Conservation (phyloP, 192 early-diverging fungal genomes). For the Coemansia sp. region DNA sequence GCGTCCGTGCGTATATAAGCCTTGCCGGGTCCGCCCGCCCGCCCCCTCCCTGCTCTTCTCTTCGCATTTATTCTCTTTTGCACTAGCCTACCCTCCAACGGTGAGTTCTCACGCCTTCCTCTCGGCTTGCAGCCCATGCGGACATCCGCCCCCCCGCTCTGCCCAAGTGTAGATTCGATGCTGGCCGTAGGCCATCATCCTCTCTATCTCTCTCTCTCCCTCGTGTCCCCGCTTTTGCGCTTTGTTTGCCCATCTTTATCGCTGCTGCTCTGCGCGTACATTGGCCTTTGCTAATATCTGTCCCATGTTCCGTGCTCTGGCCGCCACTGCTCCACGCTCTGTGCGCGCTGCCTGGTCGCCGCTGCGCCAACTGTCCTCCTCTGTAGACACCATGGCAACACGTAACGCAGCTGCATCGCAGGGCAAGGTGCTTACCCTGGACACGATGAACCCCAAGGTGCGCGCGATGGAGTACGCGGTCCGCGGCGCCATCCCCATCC, state of each 20-base stretch:
- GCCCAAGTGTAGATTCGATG: neutral
- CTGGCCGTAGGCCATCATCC: neutral
- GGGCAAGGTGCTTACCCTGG: constrained; percentile 61
- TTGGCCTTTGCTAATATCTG: neutral
- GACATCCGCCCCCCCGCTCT: too few species aligned
- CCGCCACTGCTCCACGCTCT: constrained; percentile 6
- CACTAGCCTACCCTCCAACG: too few species aligned
- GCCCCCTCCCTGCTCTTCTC: neutral
- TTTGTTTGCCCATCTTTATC: neutral
- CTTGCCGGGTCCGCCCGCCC: neutral
- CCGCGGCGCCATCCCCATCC: constrained; percentile 89
- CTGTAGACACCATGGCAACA: constrained; percentile 18
- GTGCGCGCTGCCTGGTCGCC: neutral
- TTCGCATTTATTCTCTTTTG: too few species aligned
- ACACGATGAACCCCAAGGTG: constrained; percentile 68
- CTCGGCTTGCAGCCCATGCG: too few species aligned
- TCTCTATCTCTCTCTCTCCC: neutral
- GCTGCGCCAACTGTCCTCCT: constrained; percentile 14
- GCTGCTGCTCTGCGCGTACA: neutral
- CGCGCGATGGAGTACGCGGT: constrained; percentile 89
- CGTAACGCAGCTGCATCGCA: neutral
- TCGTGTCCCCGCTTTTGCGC: neutral
- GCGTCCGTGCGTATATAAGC: too few species aligned
- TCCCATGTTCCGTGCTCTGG: constrained; percentile 7
- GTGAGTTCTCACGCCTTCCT: too few species aligned